Conservation (phyloP, 495 filamentous ascomycete genomes). For the Tuber brumale region DNA sequence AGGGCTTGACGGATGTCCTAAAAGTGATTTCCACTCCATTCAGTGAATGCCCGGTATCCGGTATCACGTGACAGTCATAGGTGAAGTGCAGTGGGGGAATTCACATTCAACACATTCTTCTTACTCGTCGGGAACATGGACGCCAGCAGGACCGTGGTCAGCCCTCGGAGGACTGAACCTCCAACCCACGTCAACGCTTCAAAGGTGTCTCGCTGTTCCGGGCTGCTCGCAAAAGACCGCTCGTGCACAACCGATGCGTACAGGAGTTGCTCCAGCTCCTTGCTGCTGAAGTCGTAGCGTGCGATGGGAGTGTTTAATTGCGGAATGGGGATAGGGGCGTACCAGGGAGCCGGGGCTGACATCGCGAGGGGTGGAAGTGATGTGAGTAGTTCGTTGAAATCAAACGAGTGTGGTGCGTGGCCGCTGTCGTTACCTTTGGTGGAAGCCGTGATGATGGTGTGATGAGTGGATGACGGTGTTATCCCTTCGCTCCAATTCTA, state of each 20-base stretch:
- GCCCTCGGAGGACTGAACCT: conserved; percentile 21
- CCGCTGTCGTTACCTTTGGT: background rate
- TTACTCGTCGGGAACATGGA: conserved; percentile 22
- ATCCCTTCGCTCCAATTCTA: background rate
- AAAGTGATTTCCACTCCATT: background rate
- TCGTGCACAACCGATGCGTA: conserved; percentile 28
- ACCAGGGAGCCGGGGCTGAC: conserved; percentile 15
- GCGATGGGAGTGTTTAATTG: conserved; percentile 2
- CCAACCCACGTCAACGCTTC: conserved; percentile 28
- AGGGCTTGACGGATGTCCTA: conserved; percentile 33
- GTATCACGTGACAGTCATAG: background rate
- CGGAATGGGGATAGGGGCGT: conserved; percentile 22
- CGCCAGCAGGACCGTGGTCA: conserved; percentile 26
- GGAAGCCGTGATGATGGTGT: background rate
- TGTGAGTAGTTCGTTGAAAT: background rate
- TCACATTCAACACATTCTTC: conserved; percentile 20
- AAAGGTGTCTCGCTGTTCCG: conserved; percentile 11
- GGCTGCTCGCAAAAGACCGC: background rate
- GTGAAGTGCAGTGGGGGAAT: background rate
- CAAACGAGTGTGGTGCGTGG: background rate
- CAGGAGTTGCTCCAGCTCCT: conserved; percentile 29
- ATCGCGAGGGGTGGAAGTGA: conserved; percentile 6
- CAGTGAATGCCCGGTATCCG: background rate
- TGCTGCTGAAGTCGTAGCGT: conserved; percentile 26
- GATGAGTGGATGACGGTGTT: background rate